These are phyloP conservation scores for Remersonia thermophila DNA, from an alignment of 2,329 filamentous ascomycete genomes.

Conservation along the genomic window DNA sequence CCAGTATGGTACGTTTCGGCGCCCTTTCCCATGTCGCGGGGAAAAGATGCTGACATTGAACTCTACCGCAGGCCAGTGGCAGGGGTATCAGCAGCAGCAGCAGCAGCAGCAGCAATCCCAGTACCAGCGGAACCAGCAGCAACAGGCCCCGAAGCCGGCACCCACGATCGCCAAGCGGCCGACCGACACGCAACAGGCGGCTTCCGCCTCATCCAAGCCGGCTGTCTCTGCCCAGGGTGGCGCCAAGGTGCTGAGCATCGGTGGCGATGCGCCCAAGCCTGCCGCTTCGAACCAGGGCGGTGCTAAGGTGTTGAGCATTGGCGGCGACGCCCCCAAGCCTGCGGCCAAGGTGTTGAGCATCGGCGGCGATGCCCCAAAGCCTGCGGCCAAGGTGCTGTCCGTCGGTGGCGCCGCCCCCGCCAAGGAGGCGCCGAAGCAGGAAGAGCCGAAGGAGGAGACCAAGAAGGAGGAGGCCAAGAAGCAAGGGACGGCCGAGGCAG, in stretches of 20 bases:
- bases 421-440: constrained; percentile 38
- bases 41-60: no score
- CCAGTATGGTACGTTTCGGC: no score
- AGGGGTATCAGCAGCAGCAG: constrained; percentile 37
- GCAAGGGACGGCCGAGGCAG: constrained; percentile 47
- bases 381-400: no score
- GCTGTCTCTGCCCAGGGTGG: constrained; percentile 42
- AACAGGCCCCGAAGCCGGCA: constrained; percentile 20
- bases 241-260: constrained; percentile 53
- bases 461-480: constrained; percentile 48
- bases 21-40: no score
- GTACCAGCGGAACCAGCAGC: constrained; percentile 22
- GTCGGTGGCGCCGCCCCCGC: constrained; percentile 49
- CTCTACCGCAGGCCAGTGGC: constrained; percentile 29
- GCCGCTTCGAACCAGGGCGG: constrained; percentile 42
- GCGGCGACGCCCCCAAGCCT: constrained; percentile 38
- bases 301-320: constrained; percentile 53
- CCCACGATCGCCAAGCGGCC: constrained; percentile 51
- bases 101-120: constrained; percentile 26
- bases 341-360: constrained; percentile 64
- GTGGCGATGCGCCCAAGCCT: constrained; percentile 39
- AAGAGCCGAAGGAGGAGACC: constrained; percentile 46
- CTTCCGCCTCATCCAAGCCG: constrained; percentile 36
- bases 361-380: constrained; percentile 41
- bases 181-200: constrained; percentile 31